A percentile compares a stretch with the other conserved stretches of the same genome.
Conservation (phyloP, 495 filamentous ascomycete species). For the Aspergillus nidulans region DNA sequence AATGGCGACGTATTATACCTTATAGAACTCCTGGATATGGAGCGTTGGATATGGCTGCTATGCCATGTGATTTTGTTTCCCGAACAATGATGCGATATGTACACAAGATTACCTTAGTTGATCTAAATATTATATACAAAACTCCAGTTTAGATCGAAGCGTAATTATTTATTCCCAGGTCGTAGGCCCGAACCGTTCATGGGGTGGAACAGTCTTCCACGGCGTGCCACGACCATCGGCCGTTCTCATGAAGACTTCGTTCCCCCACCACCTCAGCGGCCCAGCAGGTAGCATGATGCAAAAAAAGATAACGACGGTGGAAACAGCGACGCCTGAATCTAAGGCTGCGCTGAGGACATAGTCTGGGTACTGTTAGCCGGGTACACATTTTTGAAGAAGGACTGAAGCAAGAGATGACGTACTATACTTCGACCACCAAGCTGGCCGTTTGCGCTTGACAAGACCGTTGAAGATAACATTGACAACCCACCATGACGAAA, state of each 20-base stretch:
- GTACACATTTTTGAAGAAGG: conserved; percentile 33
- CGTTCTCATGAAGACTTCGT: conserved; percentile 46
- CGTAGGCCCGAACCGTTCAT: conserved; percentile 60
- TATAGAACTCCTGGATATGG: neutral
- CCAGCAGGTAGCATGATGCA: conserved; percentile 63
- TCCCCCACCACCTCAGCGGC: conserved; percentile 65
- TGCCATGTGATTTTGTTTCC: neutral
- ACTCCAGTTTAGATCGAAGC: neutral
- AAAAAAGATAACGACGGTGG: conserved; percentile 61
- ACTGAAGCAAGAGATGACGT: conserved; percentile 1
- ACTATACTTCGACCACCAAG: conserved; percentile 63
- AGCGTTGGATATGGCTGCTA: neutral
- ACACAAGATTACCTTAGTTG: neutral
- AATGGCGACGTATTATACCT: conserved; percentile 43
- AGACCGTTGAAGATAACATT: conserved; percentile 62
- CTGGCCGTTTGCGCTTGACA: conserved; percentile 51
- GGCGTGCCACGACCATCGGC: conserved; percentile 46
- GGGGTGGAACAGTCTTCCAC: conserved; percentile 29
- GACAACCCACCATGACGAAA: conserved; percentile 63
- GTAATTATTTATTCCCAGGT: conserved; percentile 28
- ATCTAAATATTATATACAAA: neutral
- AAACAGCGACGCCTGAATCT: conserved; percentile 58
- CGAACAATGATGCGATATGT: neutral
- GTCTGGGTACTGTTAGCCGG: conserved; percentile 38
- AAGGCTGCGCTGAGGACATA: conserved; percentile 59